These are phyloP conservation scores for Solanum hybrid DNA, from an alignment of 305 asterid genomes.

Conservation along the genomic window DNA sequence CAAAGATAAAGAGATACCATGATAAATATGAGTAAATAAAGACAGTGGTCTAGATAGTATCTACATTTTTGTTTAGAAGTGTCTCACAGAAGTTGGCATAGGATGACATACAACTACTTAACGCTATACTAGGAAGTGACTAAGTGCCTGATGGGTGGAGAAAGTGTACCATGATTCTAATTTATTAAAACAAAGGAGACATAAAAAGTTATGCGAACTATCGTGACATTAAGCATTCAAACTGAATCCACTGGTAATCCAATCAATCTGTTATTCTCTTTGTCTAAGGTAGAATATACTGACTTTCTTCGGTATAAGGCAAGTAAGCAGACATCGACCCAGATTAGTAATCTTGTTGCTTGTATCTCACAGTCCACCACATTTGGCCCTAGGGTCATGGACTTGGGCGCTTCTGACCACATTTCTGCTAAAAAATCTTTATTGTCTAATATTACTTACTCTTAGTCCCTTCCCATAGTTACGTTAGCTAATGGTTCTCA, in stretches of 20 bases:
- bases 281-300: not conserved
- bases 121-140: not conserved
- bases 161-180: not conserved
- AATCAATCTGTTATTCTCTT: not conserved
- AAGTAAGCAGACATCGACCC: not conserved
- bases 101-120: not conserved
- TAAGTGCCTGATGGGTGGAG: not conserved
- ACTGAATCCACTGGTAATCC: not conserved
- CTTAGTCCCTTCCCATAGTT: not conserved
- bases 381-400: not conserved
- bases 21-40: not conserved
- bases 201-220: not conserved
- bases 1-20: not conserved
- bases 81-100: not conserved
- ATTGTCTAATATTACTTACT: not conserved
- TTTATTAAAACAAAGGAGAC: not conserved
- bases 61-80: not conserved
- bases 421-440: not conserved
- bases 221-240: not conserved
- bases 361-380: not conserved
- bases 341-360: not conserved
- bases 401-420: not conserved
- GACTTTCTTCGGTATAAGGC: not conserved
- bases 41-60: not conserved
- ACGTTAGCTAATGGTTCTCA: not conserved